A percentile compares a stretch with the other conserved stretches of the same genome.
Evolutionary conservation across 305 asterid genomes (phyloP).

Genomic region (Solanum hybrid): DNA sequence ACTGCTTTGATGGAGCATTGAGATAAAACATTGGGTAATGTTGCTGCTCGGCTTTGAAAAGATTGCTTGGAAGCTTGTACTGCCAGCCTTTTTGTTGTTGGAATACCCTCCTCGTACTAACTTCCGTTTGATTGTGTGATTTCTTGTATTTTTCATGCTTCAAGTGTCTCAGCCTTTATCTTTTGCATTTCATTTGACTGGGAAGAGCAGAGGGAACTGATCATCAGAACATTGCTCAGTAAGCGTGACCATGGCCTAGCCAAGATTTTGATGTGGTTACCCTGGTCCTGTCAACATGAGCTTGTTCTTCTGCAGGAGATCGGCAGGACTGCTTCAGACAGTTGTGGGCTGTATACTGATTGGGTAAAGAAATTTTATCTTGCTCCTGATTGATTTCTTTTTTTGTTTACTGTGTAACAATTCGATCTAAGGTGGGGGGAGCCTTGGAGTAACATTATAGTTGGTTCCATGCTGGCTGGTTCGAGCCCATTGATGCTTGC

Average conservation of each 20-base stretch:
- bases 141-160: background rate
- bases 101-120: background rate
- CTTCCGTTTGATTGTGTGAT: background rate
- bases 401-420: background rate
- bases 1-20: constrained; percentile 37
- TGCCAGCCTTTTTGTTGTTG: background rate
- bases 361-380: background rate
- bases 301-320: background rate
- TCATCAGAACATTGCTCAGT: background rate
- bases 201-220: background rate
- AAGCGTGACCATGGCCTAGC: background rate
- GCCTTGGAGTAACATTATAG: background rate
- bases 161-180: background rate
- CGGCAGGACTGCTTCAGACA: constrained; percentile 1
- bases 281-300: background rate
- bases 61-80: background rate
- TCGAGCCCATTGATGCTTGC: background rate
- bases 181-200: constrained; percentile 1
- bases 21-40: constrained; percentile 7
- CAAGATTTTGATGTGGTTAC: background rate
- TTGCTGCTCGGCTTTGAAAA: constrained; percentile 5
- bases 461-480: background rate
- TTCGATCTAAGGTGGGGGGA: background rate
- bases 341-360: background rate
- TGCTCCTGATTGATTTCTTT: background rate